phyloP scores from a whole-genome alignment of 2,329 filamentous ascomycete species.

The Plenodomus biglobosus region DNA sequence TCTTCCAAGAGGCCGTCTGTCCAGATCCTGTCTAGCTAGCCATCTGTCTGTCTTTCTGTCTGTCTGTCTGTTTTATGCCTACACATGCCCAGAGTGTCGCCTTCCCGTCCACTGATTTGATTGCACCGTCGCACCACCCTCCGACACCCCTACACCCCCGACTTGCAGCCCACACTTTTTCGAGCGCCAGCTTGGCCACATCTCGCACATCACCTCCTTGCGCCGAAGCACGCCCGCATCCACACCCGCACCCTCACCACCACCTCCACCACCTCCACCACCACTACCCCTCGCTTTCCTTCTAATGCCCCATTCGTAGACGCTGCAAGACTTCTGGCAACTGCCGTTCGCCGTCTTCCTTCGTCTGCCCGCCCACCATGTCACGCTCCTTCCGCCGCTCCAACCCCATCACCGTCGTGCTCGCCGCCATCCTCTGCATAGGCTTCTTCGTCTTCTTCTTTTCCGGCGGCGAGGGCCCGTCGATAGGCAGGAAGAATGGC shows the following conservation, averaged over 20 bases:
- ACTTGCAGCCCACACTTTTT: constrained; percentile 16
- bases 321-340: constrained; percentile 25
- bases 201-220: constrained; percentile 31
- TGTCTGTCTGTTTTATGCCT: constrained; percentile 2
- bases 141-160: constrained; percentile 7
- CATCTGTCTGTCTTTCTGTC: no score
- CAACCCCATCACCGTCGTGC: constrained; percentile 72
- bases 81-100: no score
- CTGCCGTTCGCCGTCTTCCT: constrained; percentile 31
- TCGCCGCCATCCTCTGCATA: constrained; percentile 72
- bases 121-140: constrained; percentile 2
- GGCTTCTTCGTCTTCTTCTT: constrained; percentile 60
- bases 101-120: neutral
- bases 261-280: constrained; percentile 1
- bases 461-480: constrained; percentile 61
- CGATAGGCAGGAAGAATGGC: constrained; percentile 53
- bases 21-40: no score
- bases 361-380: constrained; percentile 46
- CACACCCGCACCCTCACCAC: constrained; percentile 17
- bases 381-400: constrained; percentile 74
- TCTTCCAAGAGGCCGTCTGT: constrained; percentile 2
- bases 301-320: constrained; percentile 42
- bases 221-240: constrained; percentile 21
- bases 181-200: constrained; percentile 33
- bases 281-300: constrained; percentile 9